phyloP scores from a whole-genome alignment of 2,329 filamentous ascomycete species.

The Cladobotryum protrusum region DNA sequence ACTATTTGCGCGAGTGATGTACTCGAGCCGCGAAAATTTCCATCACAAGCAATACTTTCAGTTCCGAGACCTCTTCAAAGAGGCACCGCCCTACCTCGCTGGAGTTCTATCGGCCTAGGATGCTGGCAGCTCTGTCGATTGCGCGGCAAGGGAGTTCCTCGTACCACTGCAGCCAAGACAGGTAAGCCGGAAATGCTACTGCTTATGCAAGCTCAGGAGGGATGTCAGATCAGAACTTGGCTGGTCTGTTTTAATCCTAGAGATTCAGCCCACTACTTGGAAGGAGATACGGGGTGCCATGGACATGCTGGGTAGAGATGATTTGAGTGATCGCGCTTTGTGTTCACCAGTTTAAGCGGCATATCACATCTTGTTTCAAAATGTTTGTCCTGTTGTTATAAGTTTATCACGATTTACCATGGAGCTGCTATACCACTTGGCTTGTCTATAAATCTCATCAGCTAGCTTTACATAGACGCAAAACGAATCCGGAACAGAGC shows the following conservation, averaged over 20 bases:
- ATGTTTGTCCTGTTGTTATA: too few species aligned
- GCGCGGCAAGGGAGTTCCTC: conserved; percentile 18
- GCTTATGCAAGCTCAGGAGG: conserved; percentile 22
- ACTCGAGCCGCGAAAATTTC: conserved; percentile 48
- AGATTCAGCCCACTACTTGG: conserved; percentile 24
- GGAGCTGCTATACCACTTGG: too few species aligned
- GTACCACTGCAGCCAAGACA: conserved; percentile 1
- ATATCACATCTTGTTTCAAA: not conserved
- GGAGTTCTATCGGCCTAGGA: conserved; percentile 25
- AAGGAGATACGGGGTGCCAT: conserved; percentile 22
- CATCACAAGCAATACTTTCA: conserved; percentile 53
- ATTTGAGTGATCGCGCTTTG: conserved; percentile 17
- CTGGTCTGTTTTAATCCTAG: conserved; percentile 21
- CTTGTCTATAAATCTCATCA: too few species aligned
- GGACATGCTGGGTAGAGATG: conserved; percentile 21
- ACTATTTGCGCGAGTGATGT: conserved; percentile 55
- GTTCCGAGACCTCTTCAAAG: conserved; percentile 57
- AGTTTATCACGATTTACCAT: too few species aligned
- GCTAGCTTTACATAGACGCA: too few species aligned
- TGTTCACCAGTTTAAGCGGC: not conserved
- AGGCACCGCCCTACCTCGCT: conserved; percentile 45
- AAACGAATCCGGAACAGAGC: too few species aligned
- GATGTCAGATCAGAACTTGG: conserved; percentile 18
- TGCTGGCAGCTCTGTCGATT: conserved; percentile 20
- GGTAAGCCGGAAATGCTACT: conserved; percentile 25